Evolutionary conservation across 805 yeast species (phyloP).

Genomic region (Candida awuae): DNA sequence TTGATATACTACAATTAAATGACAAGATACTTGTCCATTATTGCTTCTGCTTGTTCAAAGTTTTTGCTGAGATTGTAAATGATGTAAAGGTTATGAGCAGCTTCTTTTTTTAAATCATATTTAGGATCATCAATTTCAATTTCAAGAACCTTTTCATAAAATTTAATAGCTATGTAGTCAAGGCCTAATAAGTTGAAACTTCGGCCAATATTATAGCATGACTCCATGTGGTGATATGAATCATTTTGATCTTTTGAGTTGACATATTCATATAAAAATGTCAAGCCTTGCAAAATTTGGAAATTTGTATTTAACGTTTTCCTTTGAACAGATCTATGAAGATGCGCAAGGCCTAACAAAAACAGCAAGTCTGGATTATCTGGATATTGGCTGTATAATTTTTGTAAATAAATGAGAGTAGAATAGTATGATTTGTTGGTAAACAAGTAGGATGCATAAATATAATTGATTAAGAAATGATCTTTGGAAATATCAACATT

Average conservation of each 20-base stretch:
- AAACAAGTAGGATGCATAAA: slow-evolving; percentile 74
- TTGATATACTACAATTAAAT: slow-evolving; percentile 28
- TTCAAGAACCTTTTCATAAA: slow-evolving; percentile 60
- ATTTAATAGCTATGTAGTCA: slow-evolving; percentile 60
- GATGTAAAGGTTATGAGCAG: slow-evolving; percentile 77
- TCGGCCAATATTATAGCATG: slow-evolving; percentile 75
- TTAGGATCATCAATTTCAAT: slow-evolving; percentile 36
- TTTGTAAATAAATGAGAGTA: slow-evolving; percentile 65
- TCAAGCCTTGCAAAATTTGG: slow-evolving; percentile 80
- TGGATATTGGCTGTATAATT: slow-evolving; percentile 59
- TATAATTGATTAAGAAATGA: slow-evolving; percentile 51
- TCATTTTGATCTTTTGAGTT: slow-evolving; percentile 31
- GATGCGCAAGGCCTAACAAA: slow-evolving; percentile 67
- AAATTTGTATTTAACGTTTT: slow-evolving; percentile 78
- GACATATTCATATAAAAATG: slow-evolving; percentile 66
- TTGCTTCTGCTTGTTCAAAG: slow-evolving; percentile 46
- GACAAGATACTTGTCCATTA: slow-evolving; percentile 57
- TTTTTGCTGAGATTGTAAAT: slow-evolving; percentile 77
- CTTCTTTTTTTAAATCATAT: slow-evolving; percentile 56
- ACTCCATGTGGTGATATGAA: slow-evolving; percentile 61
- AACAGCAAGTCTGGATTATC: slow-evolving; percentile 75
- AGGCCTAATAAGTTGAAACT: slow-evolving; percentile 80
- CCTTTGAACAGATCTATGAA: slow-evolving; percentile 89
- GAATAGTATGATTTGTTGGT: slow-evolving; percentile 79
- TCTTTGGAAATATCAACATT: slow-evolving; percentile 43